A percentile compares a stretch with the other conserved stretches of the same genome.
These are phyloP conservation scores for Saccharomycopsis sp. DNA, from an alignment of 805 yeast genomes.

Conservation along the genomic window DNA sequence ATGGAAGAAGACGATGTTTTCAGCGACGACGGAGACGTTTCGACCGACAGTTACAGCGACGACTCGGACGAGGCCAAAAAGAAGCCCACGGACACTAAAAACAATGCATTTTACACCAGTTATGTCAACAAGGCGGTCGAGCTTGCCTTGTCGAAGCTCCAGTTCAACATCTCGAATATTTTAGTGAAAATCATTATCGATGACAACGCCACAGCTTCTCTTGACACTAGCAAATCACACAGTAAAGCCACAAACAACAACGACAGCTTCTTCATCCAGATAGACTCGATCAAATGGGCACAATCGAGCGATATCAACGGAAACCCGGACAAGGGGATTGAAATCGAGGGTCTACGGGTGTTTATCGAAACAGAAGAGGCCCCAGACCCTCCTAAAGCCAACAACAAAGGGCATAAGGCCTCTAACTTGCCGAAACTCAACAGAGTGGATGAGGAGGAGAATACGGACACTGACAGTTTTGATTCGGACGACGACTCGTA, in stretches of 20 bases:
- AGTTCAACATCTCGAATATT: conserved; percentile 41
- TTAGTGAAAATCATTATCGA: conserved; percentile 46
- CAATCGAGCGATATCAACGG: neutral
- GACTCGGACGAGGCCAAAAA: conserved; percentile 49
- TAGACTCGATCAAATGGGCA: conserved; percentile 1
- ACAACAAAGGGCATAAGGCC: conserved; percentile 12
- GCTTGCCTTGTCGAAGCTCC: conserved; percentile 56
- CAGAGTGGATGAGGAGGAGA: conserved; percentile 22
- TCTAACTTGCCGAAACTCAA: conserved; percentile 21
- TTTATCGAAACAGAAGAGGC: conserved; percentile 32
- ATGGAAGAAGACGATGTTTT: neutral
- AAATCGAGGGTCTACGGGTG: conserved; percentile 31
- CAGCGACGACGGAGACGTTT: conserved; percentile 7
- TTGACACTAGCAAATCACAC: conserved; percentile 30
- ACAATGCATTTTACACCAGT: conserved; percentile 14
- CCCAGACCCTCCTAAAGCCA: conserved; percentile 1
- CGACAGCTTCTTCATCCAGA: conserved; percentile 5
- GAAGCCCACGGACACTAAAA: neutral
- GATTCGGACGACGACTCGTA: conserved; percentile 23
- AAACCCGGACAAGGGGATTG: conserved; percentile 32
- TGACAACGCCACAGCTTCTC: conserved; percentile 26
- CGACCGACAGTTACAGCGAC: conserved; percentile 25
- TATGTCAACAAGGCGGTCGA: conserved; percentile 51
- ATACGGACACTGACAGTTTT: conserved; percentile 24
- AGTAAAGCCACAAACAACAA: conserved; percentile 24